Percentiles rank a stretch among this genome's conserved stretches.
These are phyloP conservation scores for Scutellaria galericulata DNA, from an alignment of 257 asterid genomes.

Conservation along the genomic window DNA sequence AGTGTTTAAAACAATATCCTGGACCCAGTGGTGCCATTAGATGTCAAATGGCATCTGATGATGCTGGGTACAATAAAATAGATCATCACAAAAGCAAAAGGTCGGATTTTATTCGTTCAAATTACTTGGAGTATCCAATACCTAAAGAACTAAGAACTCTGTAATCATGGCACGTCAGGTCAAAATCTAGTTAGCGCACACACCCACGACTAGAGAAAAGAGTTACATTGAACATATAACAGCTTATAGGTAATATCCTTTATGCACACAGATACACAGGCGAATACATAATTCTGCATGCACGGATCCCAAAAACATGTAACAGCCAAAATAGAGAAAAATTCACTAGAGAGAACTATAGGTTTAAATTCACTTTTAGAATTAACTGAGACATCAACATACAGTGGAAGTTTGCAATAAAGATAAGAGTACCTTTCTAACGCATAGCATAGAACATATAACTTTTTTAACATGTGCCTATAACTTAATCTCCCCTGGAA, in stretches of 20 bases:
- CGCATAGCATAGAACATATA: slow-evolving; percentile 1
- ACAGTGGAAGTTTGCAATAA: background rate
- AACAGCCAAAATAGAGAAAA: background rate
- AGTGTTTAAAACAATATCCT: slow-evolving; percentile 30
- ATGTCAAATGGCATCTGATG: slow-evolving; percentile 22
- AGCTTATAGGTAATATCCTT: background rate
- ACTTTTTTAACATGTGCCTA: background rate
- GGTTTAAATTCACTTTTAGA: background rate
- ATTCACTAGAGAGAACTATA: background rate
- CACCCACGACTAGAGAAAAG: slow-evolving; percentile 20
- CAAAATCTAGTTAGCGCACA: slow-evolving; percentile 23
- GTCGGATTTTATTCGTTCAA: no score
- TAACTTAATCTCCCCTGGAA: background rate
- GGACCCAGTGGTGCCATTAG: slow-evolving; percentile 32
- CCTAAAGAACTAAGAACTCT: slow-evolving; percentile 7
- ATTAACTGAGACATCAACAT: background rate
- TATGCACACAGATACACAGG: background rate
- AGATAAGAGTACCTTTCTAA: slow-evolving; percentile 2
- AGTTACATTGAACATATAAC: background rate
- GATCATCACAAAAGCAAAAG: background rate
- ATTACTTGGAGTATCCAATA: background rate
- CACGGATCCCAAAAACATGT: background rate
- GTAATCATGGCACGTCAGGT: background rate
- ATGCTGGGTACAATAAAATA: slow-evolving; percentile 10
- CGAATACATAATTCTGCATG: background rate